Base-by-base conservation (phyloP, 2,329 filamentous ascomycete genomes). In the Emmonsiellopsis sp. region DNA sequence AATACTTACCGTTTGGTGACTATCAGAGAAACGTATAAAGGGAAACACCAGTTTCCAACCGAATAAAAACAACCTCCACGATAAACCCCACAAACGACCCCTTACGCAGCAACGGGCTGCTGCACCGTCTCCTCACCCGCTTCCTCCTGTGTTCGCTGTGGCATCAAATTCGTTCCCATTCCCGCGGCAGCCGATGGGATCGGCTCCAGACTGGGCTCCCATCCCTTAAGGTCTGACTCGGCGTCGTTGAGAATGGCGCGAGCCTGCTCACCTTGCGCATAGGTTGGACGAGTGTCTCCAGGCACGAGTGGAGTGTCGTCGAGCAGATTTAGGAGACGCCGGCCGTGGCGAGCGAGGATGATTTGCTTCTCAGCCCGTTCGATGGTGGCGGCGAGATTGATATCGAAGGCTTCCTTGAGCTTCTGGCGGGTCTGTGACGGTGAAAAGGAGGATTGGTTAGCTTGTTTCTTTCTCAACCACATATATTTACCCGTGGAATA, bases 301-400 rank as follows among this genome's bases (percentile, higher is more conserved):
- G 92, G 92, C 0, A 95, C 86, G 32, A 96, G 83, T 0, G 93
- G 89, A 0, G 85, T 85, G 68, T 96, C 92, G 63, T 98, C 93
- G 9, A 98, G 81, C 40, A 95, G 80, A 61, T 86, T 84, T 53
- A 98, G 71, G 37, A 98, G 80, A 43, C 89, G 84, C 52, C 89
- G 86, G 16, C 90, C 92, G 67, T 97, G 91, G 64, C 87, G 88
- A 54, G 93, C 92, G 13, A 98, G 81, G 56, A 98, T 88, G 63
- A 92, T 87, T 69, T 98, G 93, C 76, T 97, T 97, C 76, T 97
- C 93, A 26, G 90, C 90, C 34, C 92, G 87, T 76, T 98, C 93
- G 62, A 98, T 95, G 16, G 90, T 88, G 55, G 91, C 90, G 13
- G 87, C 82, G 59, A 95, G 88, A 68, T 97, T 90, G 56, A 87